Evolutionary conservation across 1,284 basidiomycete species (phyloP).

Genomic region (Tetrapyrgos nigripes): DNA sequence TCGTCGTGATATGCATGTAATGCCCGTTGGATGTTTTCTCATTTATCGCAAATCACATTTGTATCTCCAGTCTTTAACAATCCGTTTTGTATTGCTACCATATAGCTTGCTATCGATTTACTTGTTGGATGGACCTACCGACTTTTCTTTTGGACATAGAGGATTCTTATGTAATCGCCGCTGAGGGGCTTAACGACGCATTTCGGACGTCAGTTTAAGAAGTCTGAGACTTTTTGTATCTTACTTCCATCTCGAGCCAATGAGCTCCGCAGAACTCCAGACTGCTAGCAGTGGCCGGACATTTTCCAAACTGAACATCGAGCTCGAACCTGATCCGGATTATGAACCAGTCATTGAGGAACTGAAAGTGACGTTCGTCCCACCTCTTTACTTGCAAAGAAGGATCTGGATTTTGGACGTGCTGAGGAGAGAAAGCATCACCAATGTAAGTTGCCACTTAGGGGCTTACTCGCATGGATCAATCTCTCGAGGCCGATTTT

Average conservation of each 20-base stretch:
- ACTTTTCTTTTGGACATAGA: too few relatives aligned
- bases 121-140: too few relatives aligned
- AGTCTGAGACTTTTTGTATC: neutral
- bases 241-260: neutral
- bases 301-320: neutral
- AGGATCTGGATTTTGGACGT: slow-evolving; percentile 74
- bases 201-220: too few relatives aligned
- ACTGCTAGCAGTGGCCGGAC: neutral
- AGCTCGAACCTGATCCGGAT: neutral
- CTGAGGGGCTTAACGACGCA: too few relatives aligned
- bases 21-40: neutral
- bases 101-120: too few relatives aligned
- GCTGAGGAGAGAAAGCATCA: slow-evolving; percentile 63
- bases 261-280: neutral
- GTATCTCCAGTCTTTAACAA: too few relatives aligned
- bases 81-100: too few relatives aligned
- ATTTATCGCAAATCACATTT: neutral
- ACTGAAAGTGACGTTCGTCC: slow-evolving; percentile 72
- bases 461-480: too few relatives aligned
- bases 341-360: slow-evolving; percentile 29
- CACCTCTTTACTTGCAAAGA: slow-evolving; percentile 74
- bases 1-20: neutral
- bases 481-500: too few relatives aligned
- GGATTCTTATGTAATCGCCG: too few relatives aligned
- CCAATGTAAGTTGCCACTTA: slow-evolving; percentile 65